Evolutionary conservation across 768 basidiomycete species (phyloP).

Genomic region (Austroboletus eburneus): DNA sequence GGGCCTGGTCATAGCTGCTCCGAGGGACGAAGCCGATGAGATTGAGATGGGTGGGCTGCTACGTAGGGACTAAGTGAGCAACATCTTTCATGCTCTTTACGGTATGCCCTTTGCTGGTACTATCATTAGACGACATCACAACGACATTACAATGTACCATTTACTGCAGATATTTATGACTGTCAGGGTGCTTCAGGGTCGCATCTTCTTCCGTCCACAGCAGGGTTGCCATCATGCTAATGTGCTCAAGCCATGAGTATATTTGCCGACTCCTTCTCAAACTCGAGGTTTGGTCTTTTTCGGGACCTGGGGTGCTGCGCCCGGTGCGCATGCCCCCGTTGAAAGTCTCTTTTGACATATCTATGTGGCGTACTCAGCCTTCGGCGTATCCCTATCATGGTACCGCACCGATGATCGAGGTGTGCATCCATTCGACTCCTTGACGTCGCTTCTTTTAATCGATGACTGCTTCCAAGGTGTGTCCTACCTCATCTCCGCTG

Average conservation of each 20-base stretch:
- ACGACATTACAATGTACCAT: slow-evolving; percentile 21
- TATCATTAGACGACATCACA: slow-evolving; percentile 13
- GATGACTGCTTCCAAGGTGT: background rate
- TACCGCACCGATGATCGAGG: slow-evolving; percentile 5
- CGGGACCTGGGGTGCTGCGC: slow-evolving; percentile 1
- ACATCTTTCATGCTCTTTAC: slow-evolving; percentile 16
- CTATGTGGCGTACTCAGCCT: slow-evolving; percentile 15
- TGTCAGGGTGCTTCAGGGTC: slow-evolving; percentile 14
- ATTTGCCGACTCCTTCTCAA: slow-evolving; percentile 7
- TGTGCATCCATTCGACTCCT: slow-evolving; percentile 8
- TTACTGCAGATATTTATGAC: slow-evolving; percentile 13
- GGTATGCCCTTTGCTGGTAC: slow-evolving; percentile 3
- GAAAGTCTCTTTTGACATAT: background rate
- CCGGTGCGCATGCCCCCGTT: background rate
- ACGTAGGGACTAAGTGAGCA: slow-evolving; percentile 57
- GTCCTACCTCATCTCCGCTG: slow-evolving; percentile 23
- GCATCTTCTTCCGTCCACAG: slow-evolving; percentile 2
- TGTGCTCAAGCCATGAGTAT: background rate
- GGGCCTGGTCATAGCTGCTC: slow-evolving; percentile 56
- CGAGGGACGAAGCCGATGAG: slow-evolving; percentile 45
- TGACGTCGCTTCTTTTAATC: slow-evolving; percentile 17
- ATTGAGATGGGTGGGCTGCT: slow-evolving; percentile 51
- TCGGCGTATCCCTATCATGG: slow-evolving; percentile 3
- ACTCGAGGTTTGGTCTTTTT: slow-evolving; percentile 12
- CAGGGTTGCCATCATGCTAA: slow-evolving; percentile 1